These are phyloP conservation scores for Nemania bipapillata DNA, from an alignment of 2,329 filamentous ascomycete genomes.

Conservation along the genomic window DNA sequence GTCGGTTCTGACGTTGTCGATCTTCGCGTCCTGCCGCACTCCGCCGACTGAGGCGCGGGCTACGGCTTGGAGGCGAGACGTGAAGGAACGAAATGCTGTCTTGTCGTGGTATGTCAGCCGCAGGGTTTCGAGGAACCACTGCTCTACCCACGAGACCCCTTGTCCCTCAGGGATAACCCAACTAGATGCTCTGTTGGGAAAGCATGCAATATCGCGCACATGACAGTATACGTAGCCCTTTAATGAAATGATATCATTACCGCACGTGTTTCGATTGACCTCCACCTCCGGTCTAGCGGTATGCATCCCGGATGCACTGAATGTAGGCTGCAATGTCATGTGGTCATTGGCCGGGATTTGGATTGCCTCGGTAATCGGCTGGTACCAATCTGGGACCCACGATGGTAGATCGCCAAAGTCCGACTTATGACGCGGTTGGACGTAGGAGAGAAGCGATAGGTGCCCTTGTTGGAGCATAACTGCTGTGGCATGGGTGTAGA, in stretches of 20 bases:
- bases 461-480: slow-evolving; percentile 35
- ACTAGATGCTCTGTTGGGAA: slow-evolving; percentile 4
- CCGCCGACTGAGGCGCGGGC: slow-evolving; percentile 21
- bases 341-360: slow-evolving; percentile 15
- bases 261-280: not conserved
- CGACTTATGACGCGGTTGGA: slow-evolving; percentile 29
- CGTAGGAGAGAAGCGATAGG: slow-evolving; percentile 38
- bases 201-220: slow-evolving; percentile 5
- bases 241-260: slow-evolving; percentile 5
- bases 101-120: slow-evolving; percentile 22
- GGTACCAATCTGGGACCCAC: slow-evolving; percentile 46
- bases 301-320: slow-evolving; percentile 6
- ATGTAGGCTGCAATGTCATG: slow-evolving; percentile 7
- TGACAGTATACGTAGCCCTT: slow-evolving; percentile 4
- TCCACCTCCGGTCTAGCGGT: not conserved
- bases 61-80: slow-evolving; percentile 17
- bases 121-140: slow-evolving; percentile 28
- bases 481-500: slow-evolving; percentile 38
- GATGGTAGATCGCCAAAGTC: slow-evolving; percentile 36
- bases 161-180: slow-evolving; percentile 7
- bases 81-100: slow-evolving; percentile 1
- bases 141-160: slow-evolving; percentile 8
- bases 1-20: not conserved
- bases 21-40: too few relatives aligned
- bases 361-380: slow-evolving; percentile 39